phyloP scores from a whole-genome alignment of 441 rosid species.

The Geranium incanum region DNA sequence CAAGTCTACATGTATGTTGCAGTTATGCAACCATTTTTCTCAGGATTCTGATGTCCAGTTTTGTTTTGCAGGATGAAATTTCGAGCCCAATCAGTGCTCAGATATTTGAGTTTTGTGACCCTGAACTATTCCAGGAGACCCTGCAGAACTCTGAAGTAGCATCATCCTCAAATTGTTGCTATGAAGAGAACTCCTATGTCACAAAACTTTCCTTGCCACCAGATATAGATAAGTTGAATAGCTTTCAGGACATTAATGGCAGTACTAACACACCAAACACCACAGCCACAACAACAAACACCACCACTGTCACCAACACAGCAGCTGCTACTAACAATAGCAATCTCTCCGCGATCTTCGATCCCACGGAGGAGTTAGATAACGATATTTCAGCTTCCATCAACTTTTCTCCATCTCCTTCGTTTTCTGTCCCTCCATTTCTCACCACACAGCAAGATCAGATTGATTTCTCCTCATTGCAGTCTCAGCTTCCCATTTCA shows the following conservation, averaged over 20 bases:
- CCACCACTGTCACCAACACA: conserved; percentile 18
- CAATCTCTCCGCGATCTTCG: conserved; percentile 47
- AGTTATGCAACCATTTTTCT: background rate
- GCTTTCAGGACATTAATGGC: background rate
- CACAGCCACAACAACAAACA: conserved; percentile 25
- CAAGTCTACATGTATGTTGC: too few species aligned
- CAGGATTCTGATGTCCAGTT: background rate
- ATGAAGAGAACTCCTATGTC: conserved; percentile 35
- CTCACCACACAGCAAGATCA: conserved; percentile 37
- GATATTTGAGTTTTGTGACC: conserved; percentile 58
- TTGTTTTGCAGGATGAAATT: conserved; percentile 61
- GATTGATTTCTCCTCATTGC: conserved; percentile 51
- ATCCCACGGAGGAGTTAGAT: conserved; percentile 58
- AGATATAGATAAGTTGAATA: conserved; percentile 28
- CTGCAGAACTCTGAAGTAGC: conserved; percentile 67
- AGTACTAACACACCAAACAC: conserved; percentile 6
- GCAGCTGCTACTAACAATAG: conserved; percentile 22
- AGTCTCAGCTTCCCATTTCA: conserved; percentile 36
- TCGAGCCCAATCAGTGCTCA: conserved; percentile 65
- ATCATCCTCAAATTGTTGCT: conserved; percentile 55
- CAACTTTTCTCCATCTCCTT: conserved; percentile 64
- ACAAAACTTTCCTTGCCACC: conserved; percentile 14
- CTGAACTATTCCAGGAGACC: conserved; percentile 55
- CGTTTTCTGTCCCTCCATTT: conserved; percentile 25
- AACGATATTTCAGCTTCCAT: conserved; percentile 78